Percentiles rank a stretch among this genome's conserved stretches.
Conservation (phyloP, 176 grass and related monocot genomes). For the Phoenix roebelenii region DNA sequence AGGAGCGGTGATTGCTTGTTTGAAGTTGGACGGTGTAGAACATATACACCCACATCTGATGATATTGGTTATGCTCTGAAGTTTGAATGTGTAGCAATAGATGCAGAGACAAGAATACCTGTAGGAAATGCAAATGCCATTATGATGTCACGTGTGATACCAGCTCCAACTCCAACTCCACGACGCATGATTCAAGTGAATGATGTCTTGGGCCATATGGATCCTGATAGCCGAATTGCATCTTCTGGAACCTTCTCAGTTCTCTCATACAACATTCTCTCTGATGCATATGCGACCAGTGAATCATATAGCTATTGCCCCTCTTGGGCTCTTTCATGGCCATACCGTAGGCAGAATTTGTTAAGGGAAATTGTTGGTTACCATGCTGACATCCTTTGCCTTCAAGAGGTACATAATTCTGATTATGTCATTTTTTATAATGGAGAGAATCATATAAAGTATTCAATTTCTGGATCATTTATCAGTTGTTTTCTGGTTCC, state of each 20-base stretch:
- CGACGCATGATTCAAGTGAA: conserved; percentile 83
- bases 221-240: conserved; percentile 54
- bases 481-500: too few species aligned
- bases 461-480: too few species aligned
- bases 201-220: conserved; percentile 54
- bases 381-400: conserved; percentile 97
- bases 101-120: conserved; percentile 51
- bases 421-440: too few species aligned
- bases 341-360: conserved; percentile 96
- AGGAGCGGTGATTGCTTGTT: conserved; percentile 82
- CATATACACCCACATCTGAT: conserved; percentile 85
- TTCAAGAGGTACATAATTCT: conserved; percentile 68
- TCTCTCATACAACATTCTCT: conserved; percentile 97
- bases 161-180: conserved; percentile 87
- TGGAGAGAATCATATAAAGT: too few species aligned
- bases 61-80: conserved; percentile 92
- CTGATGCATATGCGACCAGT: conserved; percentile 81
- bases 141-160: conserved; percentile 93
- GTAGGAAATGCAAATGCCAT: conserved; percentile 52
- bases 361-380: conserved; percentile 93
- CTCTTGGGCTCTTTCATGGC: conserved; percentile 94
- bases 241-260: conserved; percentile 76
- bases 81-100: conserved; percentile 74
- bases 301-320: conserved; percentile 93
- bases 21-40: conserved; percentile 66